Evolutionary conservation across 2,329 filamentous ascomycete genomes (phyloP).

Genomic region (Microascus cirrosus): DNA sequence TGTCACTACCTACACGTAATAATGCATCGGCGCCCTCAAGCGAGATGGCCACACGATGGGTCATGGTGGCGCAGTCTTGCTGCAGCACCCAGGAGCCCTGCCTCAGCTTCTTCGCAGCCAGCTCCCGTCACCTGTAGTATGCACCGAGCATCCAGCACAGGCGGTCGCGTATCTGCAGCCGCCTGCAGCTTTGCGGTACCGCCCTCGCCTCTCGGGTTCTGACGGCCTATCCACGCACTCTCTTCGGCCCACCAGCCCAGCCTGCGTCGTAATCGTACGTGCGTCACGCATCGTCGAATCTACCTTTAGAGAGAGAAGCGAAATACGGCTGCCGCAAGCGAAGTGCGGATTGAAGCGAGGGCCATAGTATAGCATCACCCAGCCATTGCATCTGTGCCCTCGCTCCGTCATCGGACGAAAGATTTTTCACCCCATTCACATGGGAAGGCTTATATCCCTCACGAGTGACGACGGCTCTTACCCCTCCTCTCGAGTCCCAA

Average conservation of each 20-base stretch:
- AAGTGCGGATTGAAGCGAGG: not conserved
- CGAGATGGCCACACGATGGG: not conserved
- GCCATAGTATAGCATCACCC: not conserved
- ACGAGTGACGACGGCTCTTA: not conserved
- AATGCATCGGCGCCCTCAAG: not conserved
- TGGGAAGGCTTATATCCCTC: too few relatives aligned
- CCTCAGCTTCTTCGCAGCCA: not conserved
- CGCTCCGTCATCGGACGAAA: not conserved
- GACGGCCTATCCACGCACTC: not conserved
- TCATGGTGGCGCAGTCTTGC: not conserved
- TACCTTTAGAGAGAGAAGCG: not conserved
- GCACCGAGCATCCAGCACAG: not conserved
- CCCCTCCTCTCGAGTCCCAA: not conserved
- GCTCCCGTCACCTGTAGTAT: not conserved
- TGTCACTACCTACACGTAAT: not conserved
- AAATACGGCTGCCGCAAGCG: too few relatives aligned
- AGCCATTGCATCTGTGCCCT: not conserved
- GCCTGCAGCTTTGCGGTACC: not conserved
- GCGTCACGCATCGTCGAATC: not conserved
- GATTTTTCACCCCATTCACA: not conserved
- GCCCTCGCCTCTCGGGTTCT: not conserved
- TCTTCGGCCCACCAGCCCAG: not conserved
- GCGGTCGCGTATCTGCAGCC: not conserved
- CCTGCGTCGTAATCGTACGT: not conserved
- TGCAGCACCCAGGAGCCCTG: not conserved